Evolutionary conservation across 257 asterid species (phyloP).

Genomic region (Coffea eugenioides): DNA sequence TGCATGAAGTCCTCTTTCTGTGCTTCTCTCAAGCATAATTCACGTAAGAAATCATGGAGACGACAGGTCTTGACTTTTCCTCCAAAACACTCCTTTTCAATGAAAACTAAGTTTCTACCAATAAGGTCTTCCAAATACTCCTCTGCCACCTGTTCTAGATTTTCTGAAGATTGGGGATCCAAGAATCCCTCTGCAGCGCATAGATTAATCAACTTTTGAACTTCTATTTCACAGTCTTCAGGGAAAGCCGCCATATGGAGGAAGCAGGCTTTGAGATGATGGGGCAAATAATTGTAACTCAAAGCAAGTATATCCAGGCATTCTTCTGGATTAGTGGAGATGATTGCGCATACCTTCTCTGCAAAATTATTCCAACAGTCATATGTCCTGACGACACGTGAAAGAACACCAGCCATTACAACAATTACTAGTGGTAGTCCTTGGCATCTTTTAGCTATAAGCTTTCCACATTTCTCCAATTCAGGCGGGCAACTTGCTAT

Average conservation of each 20-base stretch:
- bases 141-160: conserved; percentile 30
- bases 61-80: conserved; percentile 32
- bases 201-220: conserved; percentile 22
- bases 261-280: conserved; percentile 32
- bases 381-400: background rate
- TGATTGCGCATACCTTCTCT: background rate
- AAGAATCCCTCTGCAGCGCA: conserved; percentile 45
- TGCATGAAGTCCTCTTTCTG: conserved; percentile 32
- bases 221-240: conserved; percentile 37
- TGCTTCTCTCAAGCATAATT: conserved; percentile 38
- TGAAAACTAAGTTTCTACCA: conserved; percentile 30
- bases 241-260: conserved; percentile 41
- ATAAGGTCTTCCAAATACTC: conserved; percentile 37
- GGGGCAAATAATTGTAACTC: background rate
- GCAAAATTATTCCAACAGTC: background rate
- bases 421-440: conserved; percentile 1
- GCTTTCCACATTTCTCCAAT: background rate
- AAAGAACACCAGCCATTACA: background rate
- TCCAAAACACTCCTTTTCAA: conserved; percentile 18
- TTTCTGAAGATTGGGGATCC: background rate
- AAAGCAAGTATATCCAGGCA: background rate
- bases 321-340: background rate
- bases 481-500: background rate
- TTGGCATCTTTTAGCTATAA: background rate
- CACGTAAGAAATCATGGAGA: conserved; percentile 35